phyloP scores from a whole-genome alignment of 2,329 filamentous ascomycete species.

The Sphaerulina musiva region DNA sequence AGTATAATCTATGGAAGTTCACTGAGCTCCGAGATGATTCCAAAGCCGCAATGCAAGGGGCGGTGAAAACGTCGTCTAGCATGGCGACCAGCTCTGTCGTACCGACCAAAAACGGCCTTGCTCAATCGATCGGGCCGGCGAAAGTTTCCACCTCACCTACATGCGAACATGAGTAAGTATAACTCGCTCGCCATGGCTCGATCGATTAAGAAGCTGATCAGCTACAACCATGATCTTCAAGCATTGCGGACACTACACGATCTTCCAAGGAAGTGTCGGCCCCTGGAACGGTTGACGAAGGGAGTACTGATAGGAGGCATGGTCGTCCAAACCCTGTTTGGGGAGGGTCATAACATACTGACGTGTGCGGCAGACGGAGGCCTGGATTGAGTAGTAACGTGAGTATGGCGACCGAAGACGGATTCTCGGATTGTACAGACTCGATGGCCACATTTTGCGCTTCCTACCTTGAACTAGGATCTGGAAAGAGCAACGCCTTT shows the following conservation, averaged over 20 bases:
- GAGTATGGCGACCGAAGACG: neutral
- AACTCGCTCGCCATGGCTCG: too few relatives aligned
- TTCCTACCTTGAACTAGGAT: neutral
- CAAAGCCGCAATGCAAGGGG: too few relatives aligned
- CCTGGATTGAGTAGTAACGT: neutral
- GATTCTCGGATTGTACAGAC: neutral
- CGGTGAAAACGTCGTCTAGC: too few relatives aligned
- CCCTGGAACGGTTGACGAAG: neutral
- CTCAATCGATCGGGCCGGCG: neutral
- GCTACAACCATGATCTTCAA: neutral
- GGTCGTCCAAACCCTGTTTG: neutral
- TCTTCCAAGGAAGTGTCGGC: neutral
- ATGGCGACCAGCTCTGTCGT: neutral
- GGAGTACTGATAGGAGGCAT: neutral
- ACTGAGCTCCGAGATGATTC: too few relatives aligned
- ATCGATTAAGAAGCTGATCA: neutral
- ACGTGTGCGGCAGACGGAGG: neutral
- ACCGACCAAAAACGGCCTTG: neutral
- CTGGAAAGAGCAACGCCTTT: constrained; percentile 5
- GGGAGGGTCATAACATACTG: neutral
- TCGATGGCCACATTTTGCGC: constrained; percentile 4
- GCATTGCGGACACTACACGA: neutral
- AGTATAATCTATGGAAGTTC: too few relatives aligned
- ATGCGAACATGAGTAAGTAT: neutral
- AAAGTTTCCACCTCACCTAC: neutral